Base-by-base conservation (phyloP, 2,329 filamentous ascomycete genomes). In the Neopestalotiopsis clavispora region DNA sequence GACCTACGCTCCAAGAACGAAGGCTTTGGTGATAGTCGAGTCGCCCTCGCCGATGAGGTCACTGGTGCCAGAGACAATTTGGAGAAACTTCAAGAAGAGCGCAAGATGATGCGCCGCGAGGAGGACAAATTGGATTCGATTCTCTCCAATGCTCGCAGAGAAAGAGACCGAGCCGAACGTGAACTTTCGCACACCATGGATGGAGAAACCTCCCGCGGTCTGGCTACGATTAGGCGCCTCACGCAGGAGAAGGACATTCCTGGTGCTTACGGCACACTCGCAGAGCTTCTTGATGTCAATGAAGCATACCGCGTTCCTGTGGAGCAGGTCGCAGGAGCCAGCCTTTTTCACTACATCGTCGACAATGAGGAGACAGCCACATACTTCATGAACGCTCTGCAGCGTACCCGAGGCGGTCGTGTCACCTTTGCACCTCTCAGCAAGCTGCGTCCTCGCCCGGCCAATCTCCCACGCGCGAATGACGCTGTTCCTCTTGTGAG, bases 391-490 rank as follows among this genome's bases (percentile, higher is more conserved):
- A 92, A 95, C 73, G 88, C 90, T 14, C 85, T 99, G 34, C 92
- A 94, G 77, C 91, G 90, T 72, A 90, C 94, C 73, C 92, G 90
- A 70, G 92, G 92, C 17, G 96, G 96, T 13, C 90, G 96, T 77
- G 88, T 99, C 20, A 99, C 97, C 0, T 98, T 98, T 76, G 95
- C 98, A 87, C 96, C 96, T 0, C 85, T 99, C 23, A 95, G 94
- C 71, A 91, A 95, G 71, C 84, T 99, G 42, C 90, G 90, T 66
- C 88, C 90, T 0, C 90, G 90, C 68, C 85, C 89, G 17, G 82
- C 89, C 65, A 95, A 95, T 74, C 87, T 98, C 71, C 95, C 96
- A 3, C 91, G 93, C 70, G 93, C 94, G 0, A 92, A 91, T 72
- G 95, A 98, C 79, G 95, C 94, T 2, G 90, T 97, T 45, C 94